phyloP scores from a whole-genome alignment of 2,329 filamentous ascomycete species.

The Podosphaera xanthii region DNA sequence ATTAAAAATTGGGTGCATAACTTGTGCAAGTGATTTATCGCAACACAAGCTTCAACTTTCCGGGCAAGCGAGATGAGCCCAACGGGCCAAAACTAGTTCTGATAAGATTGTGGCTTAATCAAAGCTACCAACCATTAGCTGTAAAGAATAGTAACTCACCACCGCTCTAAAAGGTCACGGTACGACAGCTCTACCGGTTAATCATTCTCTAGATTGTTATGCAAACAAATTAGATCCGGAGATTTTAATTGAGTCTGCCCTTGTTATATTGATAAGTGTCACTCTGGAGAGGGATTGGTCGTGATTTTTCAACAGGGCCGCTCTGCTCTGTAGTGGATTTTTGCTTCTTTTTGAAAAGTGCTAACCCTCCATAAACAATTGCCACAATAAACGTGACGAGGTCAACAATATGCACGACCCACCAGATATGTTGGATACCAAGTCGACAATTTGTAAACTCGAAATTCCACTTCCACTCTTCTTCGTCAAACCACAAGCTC shows the following conservation, averaged over 20 bases:
- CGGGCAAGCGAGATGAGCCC: too few species aligned
- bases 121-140: too few species aligned
- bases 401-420: constrained; percentile 61
- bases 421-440: constrained; percentile 84
- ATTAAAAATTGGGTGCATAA: too few species aligned
- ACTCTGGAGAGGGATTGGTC: background rate
- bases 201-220: too few species aligned
- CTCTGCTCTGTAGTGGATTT: background rate
- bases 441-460: constrained; percentile 59
- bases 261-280: background rate
- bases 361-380: constrained; percentile 5
- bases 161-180: too few species aligned
- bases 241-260: constrained; percentile 4
- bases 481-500: constrained; percentile 68
- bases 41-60: too few species aligned
- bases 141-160: too few species aligned
- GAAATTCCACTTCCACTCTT: constrained; percentile 52
- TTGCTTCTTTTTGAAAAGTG: background rate
- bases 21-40: too few species aligned
- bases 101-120: too few species aligned
- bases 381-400: constrained; percentile 11
- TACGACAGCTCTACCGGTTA: too few species aligned
- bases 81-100: too few species aligned
- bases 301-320: background rate
- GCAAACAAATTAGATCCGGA: too few species aligned